These are phyloP conservation scores for Plicaturopsis crispa DNA, from an alignment of 768 basidiomycete species.

Conservation along the genomic window DNA sequence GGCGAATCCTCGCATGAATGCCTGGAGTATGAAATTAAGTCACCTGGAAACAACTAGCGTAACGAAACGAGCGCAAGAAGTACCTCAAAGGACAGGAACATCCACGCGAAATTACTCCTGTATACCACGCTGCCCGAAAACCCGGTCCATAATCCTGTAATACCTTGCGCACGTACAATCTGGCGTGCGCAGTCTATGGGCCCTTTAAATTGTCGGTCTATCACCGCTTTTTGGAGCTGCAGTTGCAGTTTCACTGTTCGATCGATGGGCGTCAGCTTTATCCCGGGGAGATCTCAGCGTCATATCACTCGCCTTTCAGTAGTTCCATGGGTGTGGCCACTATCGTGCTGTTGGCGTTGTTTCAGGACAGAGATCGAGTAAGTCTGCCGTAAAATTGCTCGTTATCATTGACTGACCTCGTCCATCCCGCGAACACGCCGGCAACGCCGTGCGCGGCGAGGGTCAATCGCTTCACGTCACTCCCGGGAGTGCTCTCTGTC, in stretches of 20 bases:
- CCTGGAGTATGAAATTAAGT: slow-evolving; percentile 27
- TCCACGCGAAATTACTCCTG: slow-evolving; percentile 70
- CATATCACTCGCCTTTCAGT: slow-evolving; percentile 63
- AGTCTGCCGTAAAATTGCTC: background rate
- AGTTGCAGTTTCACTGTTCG: slow-evolving; percentile 64
- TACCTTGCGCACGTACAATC: slow-evolving; percentile 54
- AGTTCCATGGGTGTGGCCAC: slow-evolving; percentile 75
- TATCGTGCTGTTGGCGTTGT: slow-evolving; percentile 57
- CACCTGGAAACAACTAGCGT: too few relatives aligned
- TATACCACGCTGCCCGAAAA: slow-evolving; percentile 67
- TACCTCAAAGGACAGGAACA: slow-evolving; percentile 70
- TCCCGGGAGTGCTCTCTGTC: slow-evolving; percentile 41
- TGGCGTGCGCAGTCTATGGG: slow-evolving; percentile 62
- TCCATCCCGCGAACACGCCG: slow-evolving; percentile 61
- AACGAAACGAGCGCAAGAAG: slow-evolving; percentile 4
- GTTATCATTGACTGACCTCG: slow-evolving; percentile 36
- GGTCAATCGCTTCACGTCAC: slow-evolving; percentile 44
- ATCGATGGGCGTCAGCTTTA: too few relatives aligned
- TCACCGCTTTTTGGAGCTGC: slow-evolving; percentile 43
- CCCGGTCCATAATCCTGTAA: slow-evolving; percentile 67
- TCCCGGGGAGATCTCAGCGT: too few relatives aligned
- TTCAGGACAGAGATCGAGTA: background rate
- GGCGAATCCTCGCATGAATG: slow-evolving; percentile 53
- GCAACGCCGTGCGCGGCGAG: slow-evolving; percentile 58
- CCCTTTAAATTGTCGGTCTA: slow-evolving; percentile 53